Evolutionary conservation across 192 early-diverging fungal species (phyloP), one percentile per base, ranked within the genome.

Genomic region (Podila epicladia): DNA sequence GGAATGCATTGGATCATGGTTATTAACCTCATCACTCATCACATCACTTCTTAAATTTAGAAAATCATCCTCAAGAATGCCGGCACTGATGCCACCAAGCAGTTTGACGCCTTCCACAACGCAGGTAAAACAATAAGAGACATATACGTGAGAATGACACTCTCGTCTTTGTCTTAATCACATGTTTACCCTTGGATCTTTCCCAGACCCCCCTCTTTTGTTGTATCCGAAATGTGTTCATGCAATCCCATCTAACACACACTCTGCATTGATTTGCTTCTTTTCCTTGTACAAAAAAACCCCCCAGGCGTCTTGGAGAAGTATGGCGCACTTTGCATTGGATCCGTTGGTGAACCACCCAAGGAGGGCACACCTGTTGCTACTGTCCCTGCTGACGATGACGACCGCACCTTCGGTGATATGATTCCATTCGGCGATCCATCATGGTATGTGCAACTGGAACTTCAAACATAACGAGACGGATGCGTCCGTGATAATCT

Each of bases 21-120:
- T 0, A 32, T 8, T 24, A 17, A 61, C 31, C 26, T 3, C 17
- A 62, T 20, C 61, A 2, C 62, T 58, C 58, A 62, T 20, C 61
- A 2, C 62, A 48, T 41, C 33, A 64, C 22, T 45, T 55, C 20
- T 48, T 86, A 86, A 58, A 84, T 83, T 58, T 86, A 93, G 74
- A 94, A 94, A 82, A 87, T 95, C 51, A 85, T 95, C 29, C 76
- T 95, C 24, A 92, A 93, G 75, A 91, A 90, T 28, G 92, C 93
- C 26, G 95, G 94, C 57, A 86, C 84, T 19, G 95, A 96, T 83
- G 95, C 95, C 31, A 84, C 92, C 29, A 93, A 94, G 83, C 93
- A 95, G 83, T 96, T 95, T 72, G 92, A 94, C 79, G 87, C 93
- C 72, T 96, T 96, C 87, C 95, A 96, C 83, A 92, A 91, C 70